Evolutionary conservation across 495 filamentous ascomycete genomes (phyloP), one percentile per base, ranked within the genome.

Genomic region (Penicillium odoratum): DNA sequence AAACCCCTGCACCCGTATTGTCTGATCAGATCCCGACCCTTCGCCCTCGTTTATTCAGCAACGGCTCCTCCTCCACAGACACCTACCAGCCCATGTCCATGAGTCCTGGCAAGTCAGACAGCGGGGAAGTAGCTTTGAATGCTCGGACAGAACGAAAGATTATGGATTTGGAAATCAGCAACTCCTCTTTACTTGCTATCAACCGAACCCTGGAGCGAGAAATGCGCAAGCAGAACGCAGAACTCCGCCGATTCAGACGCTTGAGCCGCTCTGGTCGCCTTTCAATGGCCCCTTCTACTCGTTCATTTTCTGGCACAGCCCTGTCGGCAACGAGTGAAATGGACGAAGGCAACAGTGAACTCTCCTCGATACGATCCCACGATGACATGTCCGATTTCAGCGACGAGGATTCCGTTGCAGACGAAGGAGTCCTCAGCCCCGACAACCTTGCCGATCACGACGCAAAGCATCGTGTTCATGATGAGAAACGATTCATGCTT

Each of bases 101-200:
- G 44, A 83, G 78, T 48, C 80, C 80, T 6, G 70, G 72, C 0
- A 80, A 77, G 43, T 66, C 72, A 4, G 72, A 78, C 40, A 58
- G 58, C 51, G 90, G 92, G 38, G 73, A 86, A 3, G 29, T 38
- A 8, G 91, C 92, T 3, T 81, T 88, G 26, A 55, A 89, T 70
- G 94, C 94, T 7, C 85, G 94, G 15, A 86, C 90, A 7, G 94
- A 97, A 72, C 85, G 94, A 55, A 98, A 97, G 72, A 93, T 99
- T 30, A 78, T 98, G 61, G 94, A 99, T 69, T 78, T 99, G n/a
- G 90, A 99, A 66, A 99, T 99, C 57, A 96, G 90, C 59, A 99
- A 99, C 62, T 93, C 91, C 3, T 96, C 92, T 25, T 83, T 99
- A 7, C 81, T 96, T 30, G 95, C 95, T n/a, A 97, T 99, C 73